Conservation (phyloP, 2,329 filamentous ascomycete species). For the Didymella arachidicola region DNA sequence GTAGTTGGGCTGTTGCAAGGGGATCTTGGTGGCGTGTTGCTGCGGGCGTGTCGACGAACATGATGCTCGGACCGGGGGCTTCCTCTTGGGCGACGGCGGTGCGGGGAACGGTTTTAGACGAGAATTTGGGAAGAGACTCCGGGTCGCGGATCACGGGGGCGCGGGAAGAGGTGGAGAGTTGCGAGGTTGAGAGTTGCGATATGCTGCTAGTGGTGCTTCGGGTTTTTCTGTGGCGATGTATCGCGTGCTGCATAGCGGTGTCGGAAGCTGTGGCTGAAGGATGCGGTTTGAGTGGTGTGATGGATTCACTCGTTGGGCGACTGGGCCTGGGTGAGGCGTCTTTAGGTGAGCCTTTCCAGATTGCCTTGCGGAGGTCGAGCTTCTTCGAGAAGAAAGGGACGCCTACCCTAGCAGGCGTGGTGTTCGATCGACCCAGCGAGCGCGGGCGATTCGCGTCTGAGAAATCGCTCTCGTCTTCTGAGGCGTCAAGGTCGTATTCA, state of each 20-base stretch:
- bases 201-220: conserved; percentile 28
- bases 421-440: conserved; percentile 32
- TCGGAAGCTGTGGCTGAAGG: conserved; percentile 39
- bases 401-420: conserved; percentile 26
- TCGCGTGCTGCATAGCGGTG: conserved; percentile 31
- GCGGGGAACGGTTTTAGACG: conserved; percentile 75
- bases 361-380: conserved; percentile 38
- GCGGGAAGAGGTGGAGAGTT: conserved; percentile 28
- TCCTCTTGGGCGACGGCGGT: conserved; percentile 71
- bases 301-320: conserved; percentile 28
- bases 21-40: conserved; percentile 31
- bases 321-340: conserved; percentile 25
- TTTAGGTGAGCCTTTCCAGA: conserved; percentile 35
- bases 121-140: conserved; percentile 70
- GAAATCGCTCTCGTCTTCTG: conserved; percentile 37
- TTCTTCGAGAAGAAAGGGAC: conserved; percentile 39
- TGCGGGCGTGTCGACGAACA: conserved; percentile 67
- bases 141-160: conserved; percentile 61
- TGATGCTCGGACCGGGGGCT: conserved; percentile 73
- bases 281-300: conserved; percentile 38
- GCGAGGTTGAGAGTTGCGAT: conserved; percentile 31
- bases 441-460: conserved; percentile 14
- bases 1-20: conserved; percentile 22
- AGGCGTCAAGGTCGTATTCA: conserved; percentile 48
- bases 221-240: conserved; percentile 13